Base-by-base conservation (phyloP, 345 rosid species). In the Odontarrhena argentea region DNA sequence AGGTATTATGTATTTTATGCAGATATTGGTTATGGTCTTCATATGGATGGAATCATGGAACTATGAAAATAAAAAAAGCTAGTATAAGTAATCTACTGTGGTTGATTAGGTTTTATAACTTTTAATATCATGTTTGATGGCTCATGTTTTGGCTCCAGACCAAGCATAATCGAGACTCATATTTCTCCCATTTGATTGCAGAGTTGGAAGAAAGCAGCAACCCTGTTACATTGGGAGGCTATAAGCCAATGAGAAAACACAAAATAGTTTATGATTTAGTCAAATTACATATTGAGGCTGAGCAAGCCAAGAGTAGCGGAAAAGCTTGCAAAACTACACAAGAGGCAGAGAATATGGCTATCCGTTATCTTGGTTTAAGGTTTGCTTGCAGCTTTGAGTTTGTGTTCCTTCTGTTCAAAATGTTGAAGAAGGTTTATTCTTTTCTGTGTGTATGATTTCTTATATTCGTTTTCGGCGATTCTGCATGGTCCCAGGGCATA, bases 331-430 rank as follows among this genome's bases (percentile, higher is more conserved):
- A 70, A 70, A 65, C 73, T 38, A 68, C 51, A 48, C 76, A 78
- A 69, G 87, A 86, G 65, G 91, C 85, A 3, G 80, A 87, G 80
- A 81, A 80, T 43, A 40, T 56, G 69, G 91, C 89, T n/a, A 70
- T 87, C 70, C 73, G 78, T 60, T 77, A 84, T 71, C 89, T 92
- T 60, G 85, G 92, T 14, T 71, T 57, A 69, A 87, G 92, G 91
- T 87, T 46, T 57, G 71, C 32, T 44, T 47, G 14, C 55, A 24
- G 18, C 63, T 68, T 42, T 8, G 61, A 12, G 55, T 32, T 66
- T 60, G 15, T 26, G 32, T 71, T 32, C 40, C 26, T 63, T 54
- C 30, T 36, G 25, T 37, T 65, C 53, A 9, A 50, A 13, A 9
- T 38, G 28, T 32, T 30, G 22, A 43, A 11, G 49, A 8, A 55